These are phyloP conservation scores for Cystoderma amianthinum DNA, from an alignment of 768 basidiomycete genomes.

Conservation along the genomic window DNA sequence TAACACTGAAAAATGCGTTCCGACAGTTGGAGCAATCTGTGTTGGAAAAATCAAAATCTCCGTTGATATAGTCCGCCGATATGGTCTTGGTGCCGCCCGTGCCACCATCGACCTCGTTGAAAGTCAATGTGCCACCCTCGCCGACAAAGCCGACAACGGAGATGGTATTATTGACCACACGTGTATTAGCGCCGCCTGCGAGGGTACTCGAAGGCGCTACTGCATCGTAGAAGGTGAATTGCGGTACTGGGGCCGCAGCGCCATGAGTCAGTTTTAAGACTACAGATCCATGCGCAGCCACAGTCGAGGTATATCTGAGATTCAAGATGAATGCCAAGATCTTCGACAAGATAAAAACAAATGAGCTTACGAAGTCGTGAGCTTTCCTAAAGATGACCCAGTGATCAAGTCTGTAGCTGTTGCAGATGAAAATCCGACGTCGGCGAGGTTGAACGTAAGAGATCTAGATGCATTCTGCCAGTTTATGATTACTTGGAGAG, in stretches of 20 bases:
- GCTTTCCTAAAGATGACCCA: constrained; percentile 25
- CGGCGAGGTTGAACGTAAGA: constrained; percentile 32
- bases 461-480: constrained; percentile 31
- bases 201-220: constrained; percentile 24
- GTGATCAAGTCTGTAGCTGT: constrained; percentile 32
- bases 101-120: constrained; percentile 35
- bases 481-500: constrained; percentile 40
- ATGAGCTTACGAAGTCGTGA: constrained; percentile 25
- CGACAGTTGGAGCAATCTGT: constrained; percentile 43
- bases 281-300: constrained; percentile 25
- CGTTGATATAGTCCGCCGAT: constrained; percentile 41
- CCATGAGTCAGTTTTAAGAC: constrained; percentile 29
- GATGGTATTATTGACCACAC: constrained; percentile 25
- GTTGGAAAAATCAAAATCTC: constrained; percentile 32
- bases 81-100: constrained; percentile 35
- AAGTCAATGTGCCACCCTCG: constrained; percentile 34
- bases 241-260: constrained; percentile 14
- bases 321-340: constrained; percentile 1
- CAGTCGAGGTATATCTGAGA: constrained; percentile 25
- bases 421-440: constrained; percentile 34
- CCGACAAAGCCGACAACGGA: constrained; percentile 35
- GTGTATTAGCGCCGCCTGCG: constrained; percentile 27
- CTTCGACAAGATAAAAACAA: not conserved
- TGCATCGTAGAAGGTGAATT: constrained; percentile 27
- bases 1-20: constrained; percentile 38